Evolutionary conservation across 2,329 filamentous ascomycete genomes (phyloP).

Genomic region (Cladophialophora yegresii): DNA sequence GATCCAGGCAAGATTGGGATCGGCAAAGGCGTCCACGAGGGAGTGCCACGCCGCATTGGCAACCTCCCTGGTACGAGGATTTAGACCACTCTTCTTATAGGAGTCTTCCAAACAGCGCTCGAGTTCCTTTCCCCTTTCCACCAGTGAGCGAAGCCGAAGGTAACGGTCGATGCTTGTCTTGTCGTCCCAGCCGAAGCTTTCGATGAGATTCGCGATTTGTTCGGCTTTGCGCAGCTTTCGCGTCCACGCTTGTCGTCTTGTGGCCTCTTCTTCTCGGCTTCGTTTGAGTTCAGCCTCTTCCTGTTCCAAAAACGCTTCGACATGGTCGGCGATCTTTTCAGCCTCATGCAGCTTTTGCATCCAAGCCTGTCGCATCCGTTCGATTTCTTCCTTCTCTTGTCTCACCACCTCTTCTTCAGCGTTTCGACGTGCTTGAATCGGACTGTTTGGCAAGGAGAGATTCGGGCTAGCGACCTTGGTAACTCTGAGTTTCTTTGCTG

Average conservation of each 20-base stretch:
- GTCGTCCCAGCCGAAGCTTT: conserved; percentile 1
- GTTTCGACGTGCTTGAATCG: not conserved
- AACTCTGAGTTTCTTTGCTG: not conserved
- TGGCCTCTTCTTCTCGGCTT: not conserved
- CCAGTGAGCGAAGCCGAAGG: not conserved
- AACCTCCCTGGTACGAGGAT: conserved; percentile 2
- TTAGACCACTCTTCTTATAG: not conserved
- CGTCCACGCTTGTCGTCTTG: not conserved
- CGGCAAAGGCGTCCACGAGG: not conserved
- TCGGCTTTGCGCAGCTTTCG: not conserved
- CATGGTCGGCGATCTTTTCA: not conserved
- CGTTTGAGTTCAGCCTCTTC: not conserved
- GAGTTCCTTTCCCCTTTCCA: conserved; percentile 7
- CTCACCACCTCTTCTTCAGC: conserved; percentile 2
- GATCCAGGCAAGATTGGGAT: not conserved
- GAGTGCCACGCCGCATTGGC: not conserved
- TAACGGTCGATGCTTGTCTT: conserved; percentile 10
- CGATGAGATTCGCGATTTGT: not conserved
- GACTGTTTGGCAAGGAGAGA: conserved; percentile 9
- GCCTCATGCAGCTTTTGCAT: not conserved
- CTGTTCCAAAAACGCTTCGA: not conserved
- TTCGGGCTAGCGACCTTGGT: not conserved
- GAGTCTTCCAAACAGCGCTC: conserved; percentile 1
- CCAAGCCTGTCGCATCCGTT: not conserved
- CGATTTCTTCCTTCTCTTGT: not conserved